Evolutionary conservation across 2,329 filamentous ascomycete genomes (phyloP).

Genomic region (Capronia epimyces): DNA sequence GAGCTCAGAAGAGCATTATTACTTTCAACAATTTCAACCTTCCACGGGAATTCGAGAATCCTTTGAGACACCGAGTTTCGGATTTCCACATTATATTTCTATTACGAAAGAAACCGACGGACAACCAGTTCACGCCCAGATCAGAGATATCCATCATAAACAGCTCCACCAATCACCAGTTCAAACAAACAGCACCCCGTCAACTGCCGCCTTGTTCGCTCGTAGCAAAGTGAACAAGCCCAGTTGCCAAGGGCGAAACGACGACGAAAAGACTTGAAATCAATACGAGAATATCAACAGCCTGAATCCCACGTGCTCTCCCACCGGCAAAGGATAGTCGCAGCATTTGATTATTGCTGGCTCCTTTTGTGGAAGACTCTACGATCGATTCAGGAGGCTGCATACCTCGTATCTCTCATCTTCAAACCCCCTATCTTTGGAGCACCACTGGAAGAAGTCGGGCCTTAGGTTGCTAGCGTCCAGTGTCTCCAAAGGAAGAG

Average conservation of each 20-base stretch:
- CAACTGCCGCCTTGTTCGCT: not conserved
- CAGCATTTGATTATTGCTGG: constrained; percentile 4
- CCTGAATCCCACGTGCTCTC: not conserved
- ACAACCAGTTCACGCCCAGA: no score
- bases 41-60: no score
- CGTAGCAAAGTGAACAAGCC: constrained; percentile 4
- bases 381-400: not conserved
- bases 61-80: no score
- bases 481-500: not conserved
- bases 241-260: not conserved
- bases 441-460: constrained; percentile 6
- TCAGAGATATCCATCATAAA: no score
- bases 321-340: constrained; percentile 6
- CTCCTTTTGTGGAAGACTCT: constrained; percentile 1
- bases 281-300: not conserved
- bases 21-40: no score
- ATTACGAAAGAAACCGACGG: no score
- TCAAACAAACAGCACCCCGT: not conserved
- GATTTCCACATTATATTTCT: no score
- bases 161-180: not conserved
- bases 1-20: no score
- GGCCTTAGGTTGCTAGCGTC: constrained; percentile 8
- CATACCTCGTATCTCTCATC: no score
- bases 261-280: not conserved
- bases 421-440: no score